phyloP scores from a whole-genome alignment of 225 moss, liverwort and hornwort species.

The Polytrichum formosum region DNA sequence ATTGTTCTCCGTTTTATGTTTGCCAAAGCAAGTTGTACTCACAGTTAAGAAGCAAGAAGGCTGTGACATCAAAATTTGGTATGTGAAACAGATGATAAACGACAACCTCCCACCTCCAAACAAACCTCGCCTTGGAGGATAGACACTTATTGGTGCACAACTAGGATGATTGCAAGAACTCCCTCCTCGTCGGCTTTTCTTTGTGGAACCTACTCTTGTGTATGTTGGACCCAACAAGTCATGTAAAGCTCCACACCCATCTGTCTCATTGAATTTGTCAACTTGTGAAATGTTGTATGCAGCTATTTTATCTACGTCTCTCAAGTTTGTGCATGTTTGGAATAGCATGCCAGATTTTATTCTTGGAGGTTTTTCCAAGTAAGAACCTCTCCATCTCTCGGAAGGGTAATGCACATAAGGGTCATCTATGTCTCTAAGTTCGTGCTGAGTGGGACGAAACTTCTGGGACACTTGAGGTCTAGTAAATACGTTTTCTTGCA shows the following conservation, averaged over 20 bases:
- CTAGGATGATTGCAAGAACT: neutral
- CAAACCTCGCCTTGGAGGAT: too few relatives aligned
- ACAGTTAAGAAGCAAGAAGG: neutral
- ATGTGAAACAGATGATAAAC: too few relatives aligned
- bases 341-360: neutral
- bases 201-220: neutral
- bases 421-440: neutral
- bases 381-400: slow-evolving; percentile 2
- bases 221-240: slow-evolving; percentile 1
- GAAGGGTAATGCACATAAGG: neutral
- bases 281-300: neutral
- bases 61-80: too few relatives aligned
- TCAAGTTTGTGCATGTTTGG: slow-evolving; percentile 3
- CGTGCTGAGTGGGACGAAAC: neutral
- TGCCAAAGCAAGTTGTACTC: neutral
- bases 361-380: neutral
- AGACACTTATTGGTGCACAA: too few relatives aligned
- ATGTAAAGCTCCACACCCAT: neutral
- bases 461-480: slow-evolving; percentile 1
- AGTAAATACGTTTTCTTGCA: neutral
- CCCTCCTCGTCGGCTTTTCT: neutral
- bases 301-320: neutral
- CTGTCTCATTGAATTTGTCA: neutral
- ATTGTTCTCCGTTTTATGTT: neutral
- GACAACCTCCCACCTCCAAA: too few relatives aligned